Conservation (phyloP, 331 rosid genomes). For the Quercus phellos region DNA sequence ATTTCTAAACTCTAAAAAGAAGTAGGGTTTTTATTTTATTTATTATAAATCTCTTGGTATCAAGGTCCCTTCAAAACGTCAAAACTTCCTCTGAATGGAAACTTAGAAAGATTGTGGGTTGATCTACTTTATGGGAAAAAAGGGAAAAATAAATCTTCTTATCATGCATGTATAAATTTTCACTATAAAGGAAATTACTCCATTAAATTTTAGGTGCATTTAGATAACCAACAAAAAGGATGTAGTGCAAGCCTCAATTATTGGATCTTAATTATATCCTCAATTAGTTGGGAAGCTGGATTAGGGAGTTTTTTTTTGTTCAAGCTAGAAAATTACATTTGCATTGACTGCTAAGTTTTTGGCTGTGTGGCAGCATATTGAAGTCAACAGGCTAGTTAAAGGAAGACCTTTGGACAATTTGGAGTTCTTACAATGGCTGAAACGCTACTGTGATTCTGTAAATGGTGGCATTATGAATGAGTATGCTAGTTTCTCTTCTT, state of each 20-base stretch:
- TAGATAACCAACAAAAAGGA: neutral
- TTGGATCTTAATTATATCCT: neutral
- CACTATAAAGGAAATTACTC: neutral
- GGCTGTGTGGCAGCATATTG: constrained; percentile 68
- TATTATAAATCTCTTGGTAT: no score
- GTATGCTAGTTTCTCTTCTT: constrained; percentile 42
- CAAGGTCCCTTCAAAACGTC: neutral
- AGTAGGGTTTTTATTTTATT: neutral
- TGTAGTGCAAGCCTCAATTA: neutral
- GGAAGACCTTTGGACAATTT: constrained; percentile 95
- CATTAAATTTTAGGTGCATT: neutral
- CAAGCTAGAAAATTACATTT: constrained; percentile 1
- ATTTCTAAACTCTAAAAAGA: neutral
- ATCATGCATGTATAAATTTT: neutral
- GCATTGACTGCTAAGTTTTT: constrained; percentile 17
- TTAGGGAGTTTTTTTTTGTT: neutral
- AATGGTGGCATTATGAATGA: constrained; percentile 99
- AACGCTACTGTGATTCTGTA: constrained; percentile 93
- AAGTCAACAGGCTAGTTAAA: constrained; percentile 91
- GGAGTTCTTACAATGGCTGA: constrained; percentile 97
- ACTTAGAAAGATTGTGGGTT: neutral
- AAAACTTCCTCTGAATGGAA: neutral
- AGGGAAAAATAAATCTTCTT: neutral
- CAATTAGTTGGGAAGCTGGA: neutral
- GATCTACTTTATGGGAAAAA: neutral